These are phyloP conservation scores for Pichia inconspicua DNA, from an alignment of 1,139 yeast species.

Conservation along the genomic window DNA sequence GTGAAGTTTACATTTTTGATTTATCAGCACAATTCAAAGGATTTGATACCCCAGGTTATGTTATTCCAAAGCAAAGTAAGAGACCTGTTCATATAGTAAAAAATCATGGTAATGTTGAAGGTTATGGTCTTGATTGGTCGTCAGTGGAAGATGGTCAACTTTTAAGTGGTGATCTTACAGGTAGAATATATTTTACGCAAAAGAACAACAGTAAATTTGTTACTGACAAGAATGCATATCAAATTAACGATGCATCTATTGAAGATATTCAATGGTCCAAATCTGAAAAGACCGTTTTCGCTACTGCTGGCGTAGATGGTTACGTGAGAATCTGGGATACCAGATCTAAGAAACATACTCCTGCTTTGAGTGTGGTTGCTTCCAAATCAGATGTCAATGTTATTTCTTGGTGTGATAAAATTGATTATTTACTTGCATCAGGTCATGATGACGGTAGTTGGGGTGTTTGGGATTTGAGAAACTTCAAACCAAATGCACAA, in stretches of 20 bases:
- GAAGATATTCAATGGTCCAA: conserved; percentile 98
- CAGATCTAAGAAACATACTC: conserved; percentile 82
- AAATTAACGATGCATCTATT: conserved; percentile 64
- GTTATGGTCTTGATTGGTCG: conserved; percentile 97
- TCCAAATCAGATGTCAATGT: conserved; percentile 87
- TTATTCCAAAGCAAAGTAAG: conserved; percentile 68
- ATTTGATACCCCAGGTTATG: conserved; percentile 80
- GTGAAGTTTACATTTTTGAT: conserved; percentile 84
- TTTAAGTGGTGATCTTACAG: conserved; percentile 83
- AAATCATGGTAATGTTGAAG: conserved; percentile 92
- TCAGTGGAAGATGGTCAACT: conserved; percentile 79
- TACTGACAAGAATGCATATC: conserved; percentile 78
- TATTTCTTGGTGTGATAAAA: conserved; percentile 88
- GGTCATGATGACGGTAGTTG: conserved; percentile 98
- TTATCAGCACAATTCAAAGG: conserved; percentile 72
- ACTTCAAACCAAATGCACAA: conserved; percentile 49
- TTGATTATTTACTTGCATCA: conserved; percentile 79
- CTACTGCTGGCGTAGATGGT: conserved; percentile 90
- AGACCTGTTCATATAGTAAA: conserved; percentile 80
- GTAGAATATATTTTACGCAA: conserved; percentile 70
- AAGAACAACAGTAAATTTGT: conserved; percentile 77
- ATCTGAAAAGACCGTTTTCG: conserved; percentile 85
- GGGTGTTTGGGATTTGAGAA: conserved; percentile 98
- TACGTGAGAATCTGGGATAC: conserved; percentile 94
- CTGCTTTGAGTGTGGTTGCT: conserved; percentile 80